phyloP scores from a whole-genome alignment of 345 rosid species.

The Euclidium syriacum region DNA sequence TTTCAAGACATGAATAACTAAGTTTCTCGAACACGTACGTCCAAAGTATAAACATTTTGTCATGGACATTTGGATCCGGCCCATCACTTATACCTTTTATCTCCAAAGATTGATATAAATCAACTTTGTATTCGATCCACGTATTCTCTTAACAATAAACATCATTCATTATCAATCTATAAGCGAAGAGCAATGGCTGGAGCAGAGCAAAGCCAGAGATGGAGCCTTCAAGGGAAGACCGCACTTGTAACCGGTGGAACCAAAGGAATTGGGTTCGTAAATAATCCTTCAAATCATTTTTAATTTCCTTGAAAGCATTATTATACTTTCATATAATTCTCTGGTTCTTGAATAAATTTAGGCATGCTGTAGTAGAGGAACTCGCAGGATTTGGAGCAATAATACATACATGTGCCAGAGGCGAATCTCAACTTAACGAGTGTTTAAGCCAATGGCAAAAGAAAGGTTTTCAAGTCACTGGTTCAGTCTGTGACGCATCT shows the following conservation, averaged over 20 bases:
- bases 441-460: conserved; percentile 40
- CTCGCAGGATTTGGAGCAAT: conserved; percentile 46
- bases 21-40: too few relatives aligned
- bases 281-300: neutral
- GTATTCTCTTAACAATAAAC: too few relatives aligned
- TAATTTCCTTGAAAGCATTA: neutral
- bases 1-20: too few relatives aligned
- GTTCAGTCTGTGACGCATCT: conserved; percentile 50
- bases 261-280: conserved; percentile 29
- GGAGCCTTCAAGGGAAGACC: conserved; percentile 30
- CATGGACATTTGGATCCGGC: too few relatives aligned
- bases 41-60: too few relatives aligned
- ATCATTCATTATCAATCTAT: too few relatives aligned
- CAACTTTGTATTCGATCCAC: too few relatives aligned
- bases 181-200: too few relatives aligned
- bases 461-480: conserved; percentile 42
- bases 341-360: neutral
- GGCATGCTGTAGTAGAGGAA: conserved; percentile 52
- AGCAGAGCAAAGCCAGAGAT: too few relatives aligned
- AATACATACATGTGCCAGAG: conserved; percentile 37
- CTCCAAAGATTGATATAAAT: too few relatives aligned
- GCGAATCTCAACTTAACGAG: conserved; percentile 31
- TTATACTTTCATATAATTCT: too few relatives aligned
- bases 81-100: too few relatives aligned
- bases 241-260: conserved; percentile 33